Evolutionary conservation across 257 asterid genomes (phyloP), one percentile per base, ranked within the genome.

Genomic region (Solanum chmielewskii): DNA sequence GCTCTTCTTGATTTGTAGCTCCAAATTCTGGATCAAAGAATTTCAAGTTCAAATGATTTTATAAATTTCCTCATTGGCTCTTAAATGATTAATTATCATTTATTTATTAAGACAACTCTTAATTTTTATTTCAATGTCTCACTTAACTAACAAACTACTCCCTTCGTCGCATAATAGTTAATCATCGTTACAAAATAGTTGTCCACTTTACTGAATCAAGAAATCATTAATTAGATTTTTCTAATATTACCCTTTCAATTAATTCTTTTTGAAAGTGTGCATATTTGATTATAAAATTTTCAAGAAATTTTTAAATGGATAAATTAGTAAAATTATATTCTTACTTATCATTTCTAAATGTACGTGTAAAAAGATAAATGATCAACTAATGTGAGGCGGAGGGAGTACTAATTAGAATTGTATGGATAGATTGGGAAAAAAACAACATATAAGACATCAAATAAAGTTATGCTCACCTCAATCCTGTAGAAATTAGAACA

Each of bases 1-100:
- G 29, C 83, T 74, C 87, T 93, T 91, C 88, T 90, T 90, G 14
- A 92, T 90, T 87, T 92, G 94, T 83, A 92, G 91, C 86, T 93
- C 92, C 6, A 90, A 86, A 90, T 93, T 94, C 98, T 93, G 87
- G 47, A 64, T 66, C 44, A 82, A 87, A 41, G 52, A 68, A 12
- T 16, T 60, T n/a, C 16, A 82, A 88, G 15, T 35, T 42, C 16
- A 47, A 68, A 15, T 4, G 15, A 16, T 10, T 31, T 70, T 10
- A 18, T 71, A 27, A 71, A 4, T 70, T 70, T 70, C 42, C 21
- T 31, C 77, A 69, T 15, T 69, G 76, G 21, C 4, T 70, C 77
- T 71, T 33, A 14, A 33, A 18, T 71, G 11, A 16, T 33, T 27
- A 6, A 6, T n/a, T 71, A 71, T 9, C 25, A 33, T 71, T 71